Evolutionary conservation across 2,329 filamentous ascomycete species (phyloP).

Genomic region (Aspergillus transmontanensis): DNA sequence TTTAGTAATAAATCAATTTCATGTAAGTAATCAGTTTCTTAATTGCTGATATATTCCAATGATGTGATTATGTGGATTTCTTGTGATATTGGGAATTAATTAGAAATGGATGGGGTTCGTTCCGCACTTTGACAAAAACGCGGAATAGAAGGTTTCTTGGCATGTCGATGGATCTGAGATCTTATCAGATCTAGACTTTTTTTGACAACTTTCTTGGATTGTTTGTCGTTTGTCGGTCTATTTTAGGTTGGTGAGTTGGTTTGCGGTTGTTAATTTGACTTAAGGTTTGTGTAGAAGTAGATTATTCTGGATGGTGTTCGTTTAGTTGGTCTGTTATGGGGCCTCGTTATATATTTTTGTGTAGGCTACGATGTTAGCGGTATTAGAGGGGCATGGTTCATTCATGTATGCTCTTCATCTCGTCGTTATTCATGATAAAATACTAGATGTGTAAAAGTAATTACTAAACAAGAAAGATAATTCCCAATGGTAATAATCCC

Average conservation of each 20-base stretch:
- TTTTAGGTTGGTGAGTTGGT: not conserved
- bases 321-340: not conserved
- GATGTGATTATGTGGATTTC: slow-evolving; percentile 2
- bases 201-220: not conserved
- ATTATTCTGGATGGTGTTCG: not conserved
- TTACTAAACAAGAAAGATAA: not conserved
- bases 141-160: not conserved
- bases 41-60: not conserved
- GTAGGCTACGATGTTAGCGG: not conserved
- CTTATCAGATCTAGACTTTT: not conserved
- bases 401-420: not conserved
- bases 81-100: not conserved
- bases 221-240: too few relatives aligned
- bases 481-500: not conserved
- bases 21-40: not conserved
- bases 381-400: not conserved
- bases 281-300: not conserved
- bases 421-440: not conserved
- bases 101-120: not conserved
- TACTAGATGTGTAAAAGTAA: not conserved
- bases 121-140: not conserved
- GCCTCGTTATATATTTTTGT: not conserved
- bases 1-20: not conserved
- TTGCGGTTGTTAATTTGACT: not conserved
- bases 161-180: not conserved